phyloP scores from a whole-genome alignment of 2,329 filamentous ascomycete genomes.

The Pestalotiopsis sp. region DNA sequence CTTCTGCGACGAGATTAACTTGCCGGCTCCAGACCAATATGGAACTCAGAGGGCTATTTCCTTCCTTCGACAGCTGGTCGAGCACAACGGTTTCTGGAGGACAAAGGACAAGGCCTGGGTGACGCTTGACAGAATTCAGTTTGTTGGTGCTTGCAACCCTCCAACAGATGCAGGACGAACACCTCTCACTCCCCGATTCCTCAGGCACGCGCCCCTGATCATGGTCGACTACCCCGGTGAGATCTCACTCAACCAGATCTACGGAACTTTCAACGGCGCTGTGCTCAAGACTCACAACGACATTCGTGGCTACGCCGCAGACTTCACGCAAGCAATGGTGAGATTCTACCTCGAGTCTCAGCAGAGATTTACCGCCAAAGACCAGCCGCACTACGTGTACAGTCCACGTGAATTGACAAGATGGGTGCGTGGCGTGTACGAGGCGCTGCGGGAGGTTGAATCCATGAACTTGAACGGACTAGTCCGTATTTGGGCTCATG shows the following conservation, averaged over 20 bases:
- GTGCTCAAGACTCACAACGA: slow-evolving; percentile 96
- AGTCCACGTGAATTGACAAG: slow-evolving; percentile 96
- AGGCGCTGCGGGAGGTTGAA: slow-evolving; percentile 92
- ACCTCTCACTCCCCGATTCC: slow-evolving; percentile 87
- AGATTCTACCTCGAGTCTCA: slow-evolving; percentile 95
- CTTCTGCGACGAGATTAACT: slow-evolving; percentile 99
- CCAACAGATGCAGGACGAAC: slow-evolving; percentile 97
- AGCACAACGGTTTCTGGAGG: slow-evolving; percentile 99
- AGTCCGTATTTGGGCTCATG: slow-evolving; percentile 96
- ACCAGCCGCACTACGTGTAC: slow-evolving; percentile 99
- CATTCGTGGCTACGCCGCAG: slow-evolving; percentile 91
- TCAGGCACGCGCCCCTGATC: slow-evolving; percentile 95
- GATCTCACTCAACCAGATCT: slow-evolving; percentile 92
- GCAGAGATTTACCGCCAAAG: slow-evolving; percentile 89
- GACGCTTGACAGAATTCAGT: slow-evolving; percentile 95
- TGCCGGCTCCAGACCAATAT: slow-evolving; percentile 96
- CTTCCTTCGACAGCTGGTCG: slow-evolving; percentile 94
- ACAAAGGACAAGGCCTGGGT: slow-evolving; percentile 98
- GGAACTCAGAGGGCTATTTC: slow-evolving; percentile 97
- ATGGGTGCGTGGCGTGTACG: slow-evolving; percentile 97
- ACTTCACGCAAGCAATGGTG: slow-evolving; percentile 97
- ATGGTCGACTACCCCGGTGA: slow-evolving; percentile 99
- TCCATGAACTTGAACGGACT: slow-evolving; percentile 86
- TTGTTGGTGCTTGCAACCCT: slow-evolving; percentile 97
- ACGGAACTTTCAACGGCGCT: slow-evolving; percentile 96